Percentiles rank a stretch among this genome's conserved stretches.
Evolutionary conservation across 2,329 filamentous ascomycete species (phyloP).

Genomic region (Dryadomyces sulphureus): DNA sequence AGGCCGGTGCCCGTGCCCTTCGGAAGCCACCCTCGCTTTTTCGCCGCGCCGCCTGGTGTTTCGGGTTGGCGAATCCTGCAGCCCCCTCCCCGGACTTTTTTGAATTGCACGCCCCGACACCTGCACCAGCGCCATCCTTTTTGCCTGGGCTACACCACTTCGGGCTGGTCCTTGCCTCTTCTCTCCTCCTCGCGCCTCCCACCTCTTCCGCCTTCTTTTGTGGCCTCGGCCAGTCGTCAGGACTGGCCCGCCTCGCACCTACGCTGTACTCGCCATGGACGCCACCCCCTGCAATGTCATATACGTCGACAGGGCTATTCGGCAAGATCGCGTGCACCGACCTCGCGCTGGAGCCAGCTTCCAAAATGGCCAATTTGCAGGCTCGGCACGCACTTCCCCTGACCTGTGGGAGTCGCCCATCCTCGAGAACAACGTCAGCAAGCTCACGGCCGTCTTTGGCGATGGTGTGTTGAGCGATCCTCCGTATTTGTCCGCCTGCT

Average conservation of each 20-base stretch:
- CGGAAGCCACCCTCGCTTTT: conserved; percentile 5
- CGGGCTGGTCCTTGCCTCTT: background rate
- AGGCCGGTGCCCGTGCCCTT: conserved; percentile 6
- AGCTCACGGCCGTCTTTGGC: conserved; percentile 38
- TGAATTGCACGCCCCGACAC: too few relatives aligned
- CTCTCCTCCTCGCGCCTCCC: background rate
- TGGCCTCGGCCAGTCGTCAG: conserved; percentile 42
- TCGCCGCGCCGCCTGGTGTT: conserved; percentile 10
- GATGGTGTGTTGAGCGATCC: conserved; percentile 26
- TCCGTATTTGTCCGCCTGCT: background rate
- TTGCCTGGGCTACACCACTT: background rate
- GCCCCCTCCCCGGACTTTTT: background rate
- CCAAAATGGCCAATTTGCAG: background rate
- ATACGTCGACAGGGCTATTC: conserved; percentile 41
- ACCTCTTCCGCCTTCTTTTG: conserved; percentile 8
- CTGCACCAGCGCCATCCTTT: background rate
- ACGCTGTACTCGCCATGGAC: conserved; percentile 36
- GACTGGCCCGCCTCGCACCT: conserved; percentile 42
- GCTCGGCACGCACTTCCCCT: background rate
- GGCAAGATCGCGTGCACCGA: conserved; percentile 28
- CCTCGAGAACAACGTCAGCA: conserved; percentile 29
- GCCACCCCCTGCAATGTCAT: conserved; percentile 42
- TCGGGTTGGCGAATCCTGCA: conserved; percentile 11
- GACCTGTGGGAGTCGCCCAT: conserved; percentile 21
- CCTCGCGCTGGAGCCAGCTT: conserved; percentile 14